Evolutionary conservation across 805 yeast species (phyloP).

Genomic region (Deakozyma indianensis): DNA sequence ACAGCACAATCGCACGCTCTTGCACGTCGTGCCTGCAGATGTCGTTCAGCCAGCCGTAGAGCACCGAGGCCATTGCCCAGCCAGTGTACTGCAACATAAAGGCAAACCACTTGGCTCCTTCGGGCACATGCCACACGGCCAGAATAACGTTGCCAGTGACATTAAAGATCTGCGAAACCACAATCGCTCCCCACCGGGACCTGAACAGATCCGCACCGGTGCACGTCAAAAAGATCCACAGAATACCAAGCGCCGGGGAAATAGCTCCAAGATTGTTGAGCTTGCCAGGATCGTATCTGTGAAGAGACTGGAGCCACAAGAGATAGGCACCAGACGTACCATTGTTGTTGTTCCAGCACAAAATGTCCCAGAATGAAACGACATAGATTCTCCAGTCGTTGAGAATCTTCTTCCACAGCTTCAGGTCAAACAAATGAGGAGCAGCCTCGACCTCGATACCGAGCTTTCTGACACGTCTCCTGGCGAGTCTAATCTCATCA

Average conservation of each 20-base stretch:
- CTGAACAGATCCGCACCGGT: slow-evolving; percentile 33
- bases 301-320: slow-evolving; percentile 45
- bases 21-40: slow-evolving; percentile 40
- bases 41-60: slow-evolving; percentile 46
- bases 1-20: slow-evolving; percentile 36
- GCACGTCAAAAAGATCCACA: slow-evolving; percentile 18
- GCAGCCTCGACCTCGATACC: slow-evolving; percentile 9
- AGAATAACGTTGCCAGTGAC: slow-evolving; percentile 36
- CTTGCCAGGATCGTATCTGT: slow-evolving; percentile 28
- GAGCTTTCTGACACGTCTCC: slow-evolving; percentile 23
- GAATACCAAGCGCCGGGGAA: slow-evolving; percentile 44
- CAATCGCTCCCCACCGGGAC: slow-evolving; percentile 40
- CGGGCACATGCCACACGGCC: slow-evolving; percentile 42
- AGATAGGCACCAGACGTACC: slow-evolving; percentile 41
- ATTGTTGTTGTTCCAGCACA: slow-evolving; percentile 45
- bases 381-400: slow-evolving; percentile 47
- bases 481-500: slow-evolving; percentile 40
- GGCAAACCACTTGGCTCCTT: slow-evolving; percentile 46
- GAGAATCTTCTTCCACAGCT: slow-evolving; percentile 39
- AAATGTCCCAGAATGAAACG: slow-evolving; percentile 36
- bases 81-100: slow-evolving; percentile 42
- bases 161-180: slow-evolving; percentile 38
- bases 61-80: slow-evolving; percentile 46
- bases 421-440: slow-evolving; percentile 23
- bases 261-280: slow-evolving; percentile 37